phyloP scores from a whole-genome alignment of 208 protist species.

The Wallacemonas sp. region DNA sequence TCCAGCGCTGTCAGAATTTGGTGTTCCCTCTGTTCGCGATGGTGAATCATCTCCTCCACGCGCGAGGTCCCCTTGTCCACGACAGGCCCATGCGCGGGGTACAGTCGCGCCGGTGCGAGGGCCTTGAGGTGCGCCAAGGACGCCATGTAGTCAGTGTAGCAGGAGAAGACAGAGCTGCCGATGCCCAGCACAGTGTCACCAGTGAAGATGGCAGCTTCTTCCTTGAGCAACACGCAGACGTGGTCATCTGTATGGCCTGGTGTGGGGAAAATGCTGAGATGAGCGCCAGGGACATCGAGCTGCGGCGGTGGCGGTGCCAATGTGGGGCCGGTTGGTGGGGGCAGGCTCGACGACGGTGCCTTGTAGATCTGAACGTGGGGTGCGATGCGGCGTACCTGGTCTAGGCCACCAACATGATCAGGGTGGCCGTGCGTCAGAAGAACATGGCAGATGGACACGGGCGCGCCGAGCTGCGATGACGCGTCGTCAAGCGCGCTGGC shows the following conservation, averaged over 20 bases:
- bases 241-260: slow-evolving; percentile 78
- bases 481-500: slow-evolving; percentile 25
- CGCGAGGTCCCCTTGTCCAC: slow-evolving; percentile 37
- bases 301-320: slow-evolving; percentile 24
- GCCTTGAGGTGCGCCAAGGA: slow-evolving; percentile 33
- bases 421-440: slow-evolving; percentile 73
- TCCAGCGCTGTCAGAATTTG: slow-evolving; percentile 51
- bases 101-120: slow-evolving; percentile 32
- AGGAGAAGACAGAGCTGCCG: slow-evolving; percentile 63
- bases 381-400: slow-evolving; percentile 32
- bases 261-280: slow-evolving; percentile 41
- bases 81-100: slow-evolving; percentile 64
- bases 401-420: slow-evolving; percentile 68
- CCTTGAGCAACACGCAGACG: slow-evolving; percentile 47
- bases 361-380: slow-evolving; percentile 55
- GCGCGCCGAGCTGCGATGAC: slow-evolving; percentile 25
- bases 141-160: slow-evolving; percentile 63
- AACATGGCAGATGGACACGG: slow-evolving; percentile 44
- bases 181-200: slow-evolving; percentile 62
- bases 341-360: slow-evolving; percentile 28
- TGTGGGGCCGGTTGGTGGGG: slow-evolving; percentile 25
- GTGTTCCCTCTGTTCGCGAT: slow-evolving; percentile 49
- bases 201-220: slow-evolving; percentile 61
- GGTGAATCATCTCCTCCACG: slow-evolving; percentile 58
- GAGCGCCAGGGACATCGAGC: slow-evolving; percentile 46